These are phyloP conservation scores for Neofusicoccum cordaticola DNA, from an alignment of 2,329 filamentous ascomycete genomes.

Conservation along the genomic window DNA sequence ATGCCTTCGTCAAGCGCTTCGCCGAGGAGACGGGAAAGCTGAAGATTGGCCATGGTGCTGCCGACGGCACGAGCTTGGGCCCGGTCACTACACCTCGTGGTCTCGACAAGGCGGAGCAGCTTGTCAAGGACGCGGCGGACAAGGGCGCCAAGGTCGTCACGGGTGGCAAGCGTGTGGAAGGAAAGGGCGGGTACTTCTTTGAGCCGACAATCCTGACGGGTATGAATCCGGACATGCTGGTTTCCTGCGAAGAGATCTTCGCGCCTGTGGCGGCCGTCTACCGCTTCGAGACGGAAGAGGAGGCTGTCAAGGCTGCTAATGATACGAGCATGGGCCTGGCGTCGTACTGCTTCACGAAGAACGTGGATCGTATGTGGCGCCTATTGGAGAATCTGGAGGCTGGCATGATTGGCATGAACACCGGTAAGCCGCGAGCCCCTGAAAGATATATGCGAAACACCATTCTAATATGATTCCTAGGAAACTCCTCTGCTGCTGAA, in stretches of 20 bases:
- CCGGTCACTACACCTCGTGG: slow-evolving; percentile 56
- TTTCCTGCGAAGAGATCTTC: slow-evolving; percentile 39
- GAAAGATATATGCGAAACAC: too few relatives aligned
- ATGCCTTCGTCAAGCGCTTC: slow-evolving; percentile 36
- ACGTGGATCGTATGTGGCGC: slow-evolving; percentile 37
- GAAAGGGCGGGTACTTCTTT: slow-evolving; percentile 29
- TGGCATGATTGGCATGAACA: slow-evolving; percentile 35
- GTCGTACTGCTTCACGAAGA: slow-evolving; percentile 39
- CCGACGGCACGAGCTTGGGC: slow-evolving; percentile 30
- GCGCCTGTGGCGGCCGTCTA: slow-evolving; percentile 36
- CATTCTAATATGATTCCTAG: neutral
- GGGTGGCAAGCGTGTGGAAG: slow-evolving; percentile 54
- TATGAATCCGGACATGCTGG: slow-evolving; percentile 32
- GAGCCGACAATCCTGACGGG: slow-evolving; percentile 32
- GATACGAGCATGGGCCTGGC: slow-evolving; percentile 39
- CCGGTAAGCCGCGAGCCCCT: neutral
- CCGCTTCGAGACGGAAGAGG: slow-evolving; percentile 39
- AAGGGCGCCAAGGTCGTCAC: slow-evolving; percentile 63
- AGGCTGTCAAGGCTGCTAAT: slow-evolving; percentile 38
- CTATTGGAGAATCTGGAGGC: slow-evolving; percentile 29
- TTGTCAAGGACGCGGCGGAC: slow-evolving; percentile 63
- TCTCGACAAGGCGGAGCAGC: slow-evolving; percentile 55
- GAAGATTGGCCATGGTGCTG: slow-evolving; percentile 60
- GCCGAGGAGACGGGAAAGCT: slow-evolving; percentile 55
- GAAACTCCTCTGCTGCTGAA: slow-evolving; percentile 51